Base-by-base conservation (phyloP, 805 yeast species). In the Yarrowia sp. region DNA sequence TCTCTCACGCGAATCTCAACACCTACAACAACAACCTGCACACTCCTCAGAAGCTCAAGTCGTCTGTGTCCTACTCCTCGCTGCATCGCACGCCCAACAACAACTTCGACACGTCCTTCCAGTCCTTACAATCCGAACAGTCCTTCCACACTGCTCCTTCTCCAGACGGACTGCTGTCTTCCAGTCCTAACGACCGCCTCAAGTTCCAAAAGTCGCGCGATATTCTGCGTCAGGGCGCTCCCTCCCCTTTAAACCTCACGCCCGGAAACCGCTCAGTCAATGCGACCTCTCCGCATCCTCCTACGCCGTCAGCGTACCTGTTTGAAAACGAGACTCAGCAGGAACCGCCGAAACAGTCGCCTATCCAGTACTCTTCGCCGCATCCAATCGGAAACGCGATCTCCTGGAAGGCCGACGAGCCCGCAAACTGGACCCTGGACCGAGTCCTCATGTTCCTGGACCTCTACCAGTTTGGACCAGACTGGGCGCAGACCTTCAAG, bases 401-500 rank as follows among this genome's bases (percentile, higher is more conserved):
- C 29, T 27, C 38, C 9, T 55, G 61, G 61, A 55, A 55, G 9
- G 61, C 61, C 14, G 61, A 55, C 21, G 77, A 78, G 61, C 83
- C 87, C 1, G 78, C 77, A 6, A 85, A 83, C 63, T 90, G 97
- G 97, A 83, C 86, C 1, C 74, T 81, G 65, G 83, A 80, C n/a
- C 78, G 87, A 59, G 92, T 90, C 0, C 63, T 78, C 0, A 70
- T 75, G 51, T 91, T 96, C 96, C 77, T 91, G 24, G 84, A 80
- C 7, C 67, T 72, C n/a, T 80, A 90, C 70, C 78, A 81, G 19
- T 91, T 91, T 73, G 86, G 87, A 66, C 81, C 79, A 3, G 76
- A 85, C 13, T 91, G 97, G 97, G 76, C 81, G n/a, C 81, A 77
- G 4, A 80, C 84, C 16, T 87, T 91, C 72, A 74, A 75, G 39